Base-by-base conservation (phyloP, 345 rosid genomes). In the Streptanthus diversifolius region DNA sequence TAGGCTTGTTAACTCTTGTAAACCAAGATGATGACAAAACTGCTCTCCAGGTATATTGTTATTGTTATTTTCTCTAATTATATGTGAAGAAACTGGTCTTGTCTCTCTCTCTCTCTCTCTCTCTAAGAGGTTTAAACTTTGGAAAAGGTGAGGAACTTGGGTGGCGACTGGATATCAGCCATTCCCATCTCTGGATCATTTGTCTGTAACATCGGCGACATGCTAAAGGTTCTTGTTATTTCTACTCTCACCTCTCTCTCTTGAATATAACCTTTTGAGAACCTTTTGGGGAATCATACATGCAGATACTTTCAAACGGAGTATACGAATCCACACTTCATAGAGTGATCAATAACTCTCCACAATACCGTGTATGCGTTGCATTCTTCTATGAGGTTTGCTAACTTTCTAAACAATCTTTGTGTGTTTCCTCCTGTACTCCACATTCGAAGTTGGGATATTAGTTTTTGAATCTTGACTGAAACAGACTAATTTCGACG, bases 181-280 rank as follows among this genome's bases (percentile, higher is more conserved):
- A 82, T 86, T n/a, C 96, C 97, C 0, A 77, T 90, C 21, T 90
- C 92, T 0, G 96, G 95, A 69, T 73, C 96, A 15, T 89, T 91
- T 75, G 89, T 91, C 10, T 93, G 97, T 83, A 91, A 88, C 89
- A 91, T 93, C 2, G 92, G 98, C 1, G 95, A 93, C 82, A 93
- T 93, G 97, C 76, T 91, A 61, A 91, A 91, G 98, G 95, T 91
- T 51, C 5, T 40, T 22, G 41, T 53, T 44, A 43, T 52, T 19
- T 5, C 8, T 8, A 45, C 22, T 3, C 4, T 57, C 7, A 70
- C 17, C 14, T 19, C 17, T 58, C 12, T 47, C 21, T 56, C 67
- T 79, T 48, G 58, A 68, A 43, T 17, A 60, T 53, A 11, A 12
- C 49, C 19, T 27, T 70, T 51, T 52, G 60, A 25, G 44, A 47